A percentile compares a stretch with the other conserved stretches of the same genome.
Evolutionary conservation across 2,329 filamentous ascomycete genomes (phyloP).

Genomic region (Ceratocystis ficicola): DNA sequence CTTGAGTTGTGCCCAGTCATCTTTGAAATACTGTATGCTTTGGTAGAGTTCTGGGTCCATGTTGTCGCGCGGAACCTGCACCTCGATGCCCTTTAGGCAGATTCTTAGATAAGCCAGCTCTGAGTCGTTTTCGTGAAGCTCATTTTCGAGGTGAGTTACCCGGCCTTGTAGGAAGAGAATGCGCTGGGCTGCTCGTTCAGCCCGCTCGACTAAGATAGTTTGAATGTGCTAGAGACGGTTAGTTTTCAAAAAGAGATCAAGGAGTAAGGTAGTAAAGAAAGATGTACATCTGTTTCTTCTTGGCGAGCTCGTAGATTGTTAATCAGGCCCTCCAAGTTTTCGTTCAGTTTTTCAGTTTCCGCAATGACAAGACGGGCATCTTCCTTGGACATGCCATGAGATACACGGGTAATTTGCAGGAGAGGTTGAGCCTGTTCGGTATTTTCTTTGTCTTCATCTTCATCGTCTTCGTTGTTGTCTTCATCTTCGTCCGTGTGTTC

Average conservation of each 20-base stretch:
- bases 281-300: conserved; percentile 44
- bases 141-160: conserved; percentile 46
- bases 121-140: conserved; percentile 45
- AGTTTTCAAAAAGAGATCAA: conserved; percentile 24
- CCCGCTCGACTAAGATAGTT: conserved; percentile 44
- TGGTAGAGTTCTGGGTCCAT: conserved; percentile 45
- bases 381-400: conserved; percentile 23
- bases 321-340: conserved; percentile 39
- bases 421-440: not conserved
- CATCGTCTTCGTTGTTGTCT: conserved; percentile 5
- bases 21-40: conserved; percentile 50
- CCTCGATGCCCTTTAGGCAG: conserved; percentile 50
- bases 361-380: conserved; percentile 26
- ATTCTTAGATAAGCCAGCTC: conserved; percentile 51
- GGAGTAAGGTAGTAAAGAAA: not conserved
- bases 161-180: conserved; percentile 49
- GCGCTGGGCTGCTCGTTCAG: conserved; percentile 45
- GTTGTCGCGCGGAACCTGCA: conserved; percentile 42
- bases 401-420: not conserved
- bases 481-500: not conserved
- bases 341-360: conserved; percentile 35
- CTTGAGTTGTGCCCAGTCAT: conserved; percentile 45
- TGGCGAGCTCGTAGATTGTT: conserved; percentile 42
- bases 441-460: not conserved
- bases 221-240: conserved; percentile 44